These are phyloP conservation scores for Pseudonitzschia multiseries DNA, from an alignment of 108 stramenopile genomes.

Conservation along the genomic window DNA sequence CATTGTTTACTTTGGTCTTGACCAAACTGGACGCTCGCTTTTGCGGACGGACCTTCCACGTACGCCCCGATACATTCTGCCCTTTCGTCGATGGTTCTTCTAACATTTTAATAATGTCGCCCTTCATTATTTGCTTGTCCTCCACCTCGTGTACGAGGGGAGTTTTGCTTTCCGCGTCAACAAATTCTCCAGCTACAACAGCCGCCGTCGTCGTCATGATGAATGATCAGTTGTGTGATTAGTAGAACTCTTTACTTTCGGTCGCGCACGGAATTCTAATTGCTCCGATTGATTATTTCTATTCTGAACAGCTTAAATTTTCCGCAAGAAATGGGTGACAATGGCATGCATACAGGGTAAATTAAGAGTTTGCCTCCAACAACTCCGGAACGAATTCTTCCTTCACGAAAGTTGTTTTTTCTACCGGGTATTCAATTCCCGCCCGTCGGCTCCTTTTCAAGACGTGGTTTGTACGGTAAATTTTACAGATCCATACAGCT, in stretches of 20 bases:
- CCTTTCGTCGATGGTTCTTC: constrained; percentile 45
- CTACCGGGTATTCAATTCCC: too few relatives aligned
- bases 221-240: background rate
- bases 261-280: background rate
- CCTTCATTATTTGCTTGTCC: constrained; percentile 19
- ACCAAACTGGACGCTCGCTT: constrained; percentile 79
- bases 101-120: constrained; percentile 31
- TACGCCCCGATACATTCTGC: constrained; percentile 72
- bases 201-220: background rate
- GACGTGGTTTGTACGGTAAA: too few relatives aligned
- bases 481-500: too few relatives aligned
- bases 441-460: too few relatives aligned
- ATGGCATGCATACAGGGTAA: too few relatives aligned
- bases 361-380: too few relatives aligned
- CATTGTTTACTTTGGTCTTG: constrained; percentile 64
- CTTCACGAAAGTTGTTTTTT: too few relatives aligned
- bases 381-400: too few relatives aligned
- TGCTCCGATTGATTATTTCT: background rate
- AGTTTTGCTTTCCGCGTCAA: constrained; percentile 2
- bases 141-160: constrained; percentile 13
- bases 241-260: background rate
- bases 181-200: background rate
- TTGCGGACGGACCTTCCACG: constrained; percentile 82
- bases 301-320: too few relatives aligned
- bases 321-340: too few relatives aligned